Conservation (phyloP, 805 yeast genomes). For the Isabelozyma gotoi region DNA sequence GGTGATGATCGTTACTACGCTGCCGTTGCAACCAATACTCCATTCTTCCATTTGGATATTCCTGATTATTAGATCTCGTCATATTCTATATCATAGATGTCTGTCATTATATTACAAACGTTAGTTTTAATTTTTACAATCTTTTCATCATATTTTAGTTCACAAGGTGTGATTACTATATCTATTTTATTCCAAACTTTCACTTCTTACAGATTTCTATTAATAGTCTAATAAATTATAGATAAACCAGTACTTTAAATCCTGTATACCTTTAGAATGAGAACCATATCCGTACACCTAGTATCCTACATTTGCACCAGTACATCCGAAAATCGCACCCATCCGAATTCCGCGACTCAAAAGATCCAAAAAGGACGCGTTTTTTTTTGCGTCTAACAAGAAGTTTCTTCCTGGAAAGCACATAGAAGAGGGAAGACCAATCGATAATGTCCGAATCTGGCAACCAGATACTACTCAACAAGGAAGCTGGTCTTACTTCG, state of each 20-base stretch:
- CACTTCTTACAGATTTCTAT: not conserved
- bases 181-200: not conserved
- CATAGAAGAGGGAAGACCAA: too few relatives aligned
- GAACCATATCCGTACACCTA: too few relatives aligned
- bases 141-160: too few relatives aligned
- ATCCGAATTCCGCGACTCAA: too few relatives aligned
- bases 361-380: not conserved
- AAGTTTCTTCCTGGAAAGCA: not conserved
- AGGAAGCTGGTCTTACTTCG: not conserved
- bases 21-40: slow-evolving; percentile 62
- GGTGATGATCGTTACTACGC: slow-evolving; percentile 44
- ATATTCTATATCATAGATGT: not conserved
- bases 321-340: too few relatives aligned
- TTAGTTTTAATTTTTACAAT: too few relatives aligned
- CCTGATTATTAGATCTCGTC: slow-evolving; percentile 50
- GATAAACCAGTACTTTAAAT: too few relatives aligned
- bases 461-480: not conserved
- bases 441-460: not conserved
- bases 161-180: not conserved
- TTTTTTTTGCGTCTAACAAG: too few relatives aligned
- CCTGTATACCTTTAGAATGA: too few relatives aligned
- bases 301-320: too few relatives aligned
- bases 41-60: slow-evolving; percentile 77
- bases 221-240: too few relatives aligned
- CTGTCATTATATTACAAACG: not conserved